These are phyloP conservation scores for Silybum marianum DNA, from an alignment of 129 eudicot species.

Conservation along the genomic window DNA sequence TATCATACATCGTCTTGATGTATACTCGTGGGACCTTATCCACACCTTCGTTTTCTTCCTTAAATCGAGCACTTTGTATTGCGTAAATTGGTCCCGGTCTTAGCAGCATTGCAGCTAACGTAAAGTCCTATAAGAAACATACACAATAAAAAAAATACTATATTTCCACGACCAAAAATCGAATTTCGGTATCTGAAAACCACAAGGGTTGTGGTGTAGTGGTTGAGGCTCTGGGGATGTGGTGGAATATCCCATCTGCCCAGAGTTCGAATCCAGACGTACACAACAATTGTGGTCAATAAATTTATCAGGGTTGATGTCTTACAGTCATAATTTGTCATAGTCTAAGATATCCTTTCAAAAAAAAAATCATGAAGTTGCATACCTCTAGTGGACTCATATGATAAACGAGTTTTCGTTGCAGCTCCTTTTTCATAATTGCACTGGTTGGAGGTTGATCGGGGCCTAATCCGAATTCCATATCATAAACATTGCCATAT, in stretches of 20 bases:
- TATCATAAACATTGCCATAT: slow-evolving; percentile 51
- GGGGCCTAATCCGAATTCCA: slow-evolving; percentile 52
- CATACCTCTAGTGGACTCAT: slow-evolving; percentile 73
- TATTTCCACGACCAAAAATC: background rate
- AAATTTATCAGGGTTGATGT: too few relatives aligned
- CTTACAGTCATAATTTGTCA: too few relatives aligned
- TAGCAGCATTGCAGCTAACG: slow-evolving; percentile 67
- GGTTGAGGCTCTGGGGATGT: too few relatives aligned
- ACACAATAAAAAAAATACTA: background rate
- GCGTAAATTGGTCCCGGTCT: slow-evolving; percentile 66
- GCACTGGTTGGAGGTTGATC: slow-evolving; percentile 65
- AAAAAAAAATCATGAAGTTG: background rate
- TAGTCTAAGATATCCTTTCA: too few relatives aligned
- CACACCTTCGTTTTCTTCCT: slow-evolving; percentile 34
- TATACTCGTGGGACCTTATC: slow-evolving; percentile 60
- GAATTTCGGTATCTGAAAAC: background rate
- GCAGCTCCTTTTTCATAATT: slow-evolving; percentile 48
- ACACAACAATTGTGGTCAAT: too few relatives aligned
- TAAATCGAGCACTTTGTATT: slow-evolving; percentile 40
- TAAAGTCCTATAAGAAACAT: slow-evolving; percentile 46
- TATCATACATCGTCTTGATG: slow-evolving; percentile 57
- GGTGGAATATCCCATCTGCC: too few relatives aligned
- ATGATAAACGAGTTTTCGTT: slow-evolving; percentile 56
- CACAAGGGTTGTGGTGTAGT: too few relatives aligned
- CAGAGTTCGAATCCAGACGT: too few relatives aligned